phyloP scores from a whole-genome alignment of 2,329 filamentous ascomycete species.

The Penicillium crustosum region DNA sequence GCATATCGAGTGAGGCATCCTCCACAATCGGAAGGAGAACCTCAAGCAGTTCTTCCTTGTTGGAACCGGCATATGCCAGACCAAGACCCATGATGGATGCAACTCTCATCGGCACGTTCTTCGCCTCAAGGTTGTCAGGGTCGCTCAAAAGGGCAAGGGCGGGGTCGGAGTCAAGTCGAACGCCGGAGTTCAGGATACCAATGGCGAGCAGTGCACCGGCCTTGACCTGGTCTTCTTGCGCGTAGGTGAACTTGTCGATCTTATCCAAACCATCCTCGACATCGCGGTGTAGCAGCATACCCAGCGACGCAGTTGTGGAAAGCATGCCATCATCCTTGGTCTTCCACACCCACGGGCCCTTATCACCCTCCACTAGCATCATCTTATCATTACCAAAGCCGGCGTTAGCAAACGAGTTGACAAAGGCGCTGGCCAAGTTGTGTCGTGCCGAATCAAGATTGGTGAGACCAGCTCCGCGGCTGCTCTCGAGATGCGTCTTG shows the following conservation, averaged over 20 bases:
- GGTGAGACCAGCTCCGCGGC: constrained; percentile 84
- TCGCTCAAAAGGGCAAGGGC: constrained; percentile 84
- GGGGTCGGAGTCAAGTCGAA: constrained; percentile 84
- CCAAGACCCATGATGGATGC: constrained; percentile 95
- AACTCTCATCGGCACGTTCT: constrained; percentile 74
- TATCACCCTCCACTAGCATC: constrained; percentile 88
- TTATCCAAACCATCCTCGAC: constrained; percentile 88
- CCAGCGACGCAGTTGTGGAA: constrained; percentile 90
- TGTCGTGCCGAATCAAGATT: constrained; percentile 94
- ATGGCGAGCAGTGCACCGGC: constrained; percentile 90
- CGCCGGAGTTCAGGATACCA: constrained; percentile 92
- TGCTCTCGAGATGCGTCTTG: constrained; percentile 97
- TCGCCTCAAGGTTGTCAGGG: constrained; percentile 72
- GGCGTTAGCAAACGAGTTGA: constrained; percentile 95
- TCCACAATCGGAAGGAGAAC: constrained; percentile 81
- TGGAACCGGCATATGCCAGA: constrained; percentile 89
- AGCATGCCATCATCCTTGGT: constrained; percentile 98
- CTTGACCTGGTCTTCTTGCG: constrained; percentile 77
- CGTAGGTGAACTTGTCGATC: constrained; percentile 91
- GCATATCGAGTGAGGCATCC: constrained; percentile 85
- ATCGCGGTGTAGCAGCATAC: constrained; percentile 90
- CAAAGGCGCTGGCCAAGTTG: constrained; percentile 92
- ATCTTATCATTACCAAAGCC: constrained; percentile 96
- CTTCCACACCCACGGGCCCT: constrained; percentile 97
- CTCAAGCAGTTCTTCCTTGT: constrained; percentile 85